phyloP scores from a whole-genome alignment of 2,329 filamentous ascomycete genomes.

The Diaporthe vaccinii region DNA sequence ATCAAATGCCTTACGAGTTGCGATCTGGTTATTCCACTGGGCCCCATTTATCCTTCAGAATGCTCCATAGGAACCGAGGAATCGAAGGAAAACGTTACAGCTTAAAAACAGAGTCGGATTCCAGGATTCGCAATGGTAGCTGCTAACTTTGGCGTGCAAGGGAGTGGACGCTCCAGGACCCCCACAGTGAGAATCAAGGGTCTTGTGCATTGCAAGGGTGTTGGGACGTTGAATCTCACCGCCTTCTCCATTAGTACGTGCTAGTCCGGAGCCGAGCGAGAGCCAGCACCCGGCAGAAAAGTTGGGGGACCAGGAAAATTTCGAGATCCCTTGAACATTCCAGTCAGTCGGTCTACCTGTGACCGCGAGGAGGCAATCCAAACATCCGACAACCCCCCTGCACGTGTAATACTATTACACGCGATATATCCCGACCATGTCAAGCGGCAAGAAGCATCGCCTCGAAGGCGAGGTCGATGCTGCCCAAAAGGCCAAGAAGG shows the following conservation, averaged over 20 bases:
- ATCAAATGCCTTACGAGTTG: neutral
- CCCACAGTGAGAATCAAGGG: neutral
- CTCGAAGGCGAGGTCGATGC: constrained; percentile 39
- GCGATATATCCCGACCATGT: constrained; percentile 27
- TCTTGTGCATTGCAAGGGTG: neutral
- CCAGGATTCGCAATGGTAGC: neutral
- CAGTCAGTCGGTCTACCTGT: neutral
- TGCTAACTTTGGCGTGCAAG: neutral
- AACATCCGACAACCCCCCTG: neutral
- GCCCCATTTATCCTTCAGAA: too few relatives aligned
- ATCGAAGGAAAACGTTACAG: neutral
- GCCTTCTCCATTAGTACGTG: neutral
- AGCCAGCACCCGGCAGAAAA: constrained; percentile 14
- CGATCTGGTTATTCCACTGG: too few relatives aligned
- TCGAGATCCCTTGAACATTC: constrained; percentile 11
- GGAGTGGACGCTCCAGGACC: neutral
- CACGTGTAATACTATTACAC: neutral
- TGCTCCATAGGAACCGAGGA: too few relatives aligned
- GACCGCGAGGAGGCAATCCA: neutral
- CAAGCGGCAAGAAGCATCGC: constrained; percentile 41
- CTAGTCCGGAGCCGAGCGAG: neutral
- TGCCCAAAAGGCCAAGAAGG: constrained; percentile 40
- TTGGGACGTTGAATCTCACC: neutral
- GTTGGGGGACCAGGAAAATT: constrained; percentile 23
- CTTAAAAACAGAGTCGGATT: neutral